Evolutionary conservation across 495 filamentous ascomycete species (phyloP).

Genomic region (Neurospora discreta): DNA sequence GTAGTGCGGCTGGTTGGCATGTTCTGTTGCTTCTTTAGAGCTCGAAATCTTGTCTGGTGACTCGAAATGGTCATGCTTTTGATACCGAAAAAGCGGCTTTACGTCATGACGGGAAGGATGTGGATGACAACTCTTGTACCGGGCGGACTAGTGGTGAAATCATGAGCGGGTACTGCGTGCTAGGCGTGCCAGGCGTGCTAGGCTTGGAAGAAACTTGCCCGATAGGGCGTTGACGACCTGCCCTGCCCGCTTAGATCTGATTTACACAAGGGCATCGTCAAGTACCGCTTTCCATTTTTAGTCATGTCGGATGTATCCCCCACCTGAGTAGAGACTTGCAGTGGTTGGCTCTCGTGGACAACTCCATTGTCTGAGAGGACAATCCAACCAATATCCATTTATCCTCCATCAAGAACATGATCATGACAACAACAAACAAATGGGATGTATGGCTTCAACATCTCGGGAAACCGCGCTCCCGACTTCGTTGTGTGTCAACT

Average conservation of each 20-base stretch:
- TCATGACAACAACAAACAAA: too few species aligned
- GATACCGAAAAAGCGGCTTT: not conserved
- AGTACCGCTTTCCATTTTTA: too few species aligned
- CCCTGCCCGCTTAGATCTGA: not conserved
- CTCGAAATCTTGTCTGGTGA: not conserved
- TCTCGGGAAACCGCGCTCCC: not conserved
- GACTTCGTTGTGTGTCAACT: not conserved
- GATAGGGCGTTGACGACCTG: not conserved
- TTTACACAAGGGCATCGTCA: not conserved
- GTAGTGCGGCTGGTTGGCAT: not conserved
- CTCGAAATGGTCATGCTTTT: not conserved
- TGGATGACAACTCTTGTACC: not conserved
- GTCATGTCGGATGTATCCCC: too few species aligned
- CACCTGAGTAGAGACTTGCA: too few species aligned
- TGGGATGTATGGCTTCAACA: not conserved
- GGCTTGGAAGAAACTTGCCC: not conserved
- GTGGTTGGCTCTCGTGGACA: not conserved
- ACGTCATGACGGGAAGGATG: not conserved
- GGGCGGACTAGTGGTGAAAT: not conserved
- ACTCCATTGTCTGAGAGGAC: not conserved
- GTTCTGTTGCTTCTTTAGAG: not conserved
- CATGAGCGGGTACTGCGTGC: not conserved
- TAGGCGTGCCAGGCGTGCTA: not conserved
- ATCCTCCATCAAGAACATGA: too few species aligned
- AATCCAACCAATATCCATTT: not conserved